These are phyloP conservation scores for Leccinum variabile DNA, from an alignment of 1,284 basidiomycete genomes.

Conservation along the genomic window DNA sequence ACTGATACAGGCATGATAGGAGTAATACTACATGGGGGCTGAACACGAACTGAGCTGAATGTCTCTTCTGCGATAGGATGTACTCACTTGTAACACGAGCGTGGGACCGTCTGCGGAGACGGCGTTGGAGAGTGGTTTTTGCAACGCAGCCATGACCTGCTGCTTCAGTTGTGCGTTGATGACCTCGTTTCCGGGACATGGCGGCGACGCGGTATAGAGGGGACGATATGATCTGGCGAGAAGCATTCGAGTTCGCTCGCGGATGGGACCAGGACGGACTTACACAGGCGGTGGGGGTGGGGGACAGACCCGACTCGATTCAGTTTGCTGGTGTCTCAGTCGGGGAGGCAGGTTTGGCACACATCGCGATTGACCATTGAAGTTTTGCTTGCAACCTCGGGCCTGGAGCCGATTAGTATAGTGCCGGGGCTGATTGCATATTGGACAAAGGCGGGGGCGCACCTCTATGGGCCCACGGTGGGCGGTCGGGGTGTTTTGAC, in stretches of 20 bases:
- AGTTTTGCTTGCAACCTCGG: constrained; percentile 2
- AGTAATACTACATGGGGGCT: constrained; percentile 5
- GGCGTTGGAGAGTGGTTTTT: background rate
- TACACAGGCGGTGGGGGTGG: constrained; percentile 12
- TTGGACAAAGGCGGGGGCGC: background rate
- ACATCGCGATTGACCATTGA: background rate
- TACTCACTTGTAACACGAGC: constrained; percentile 1
- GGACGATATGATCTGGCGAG: constrained; percentile 16
- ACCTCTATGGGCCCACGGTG: constrained; percentile 10
- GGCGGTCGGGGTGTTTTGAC: background rate
- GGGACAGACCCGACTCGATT: background rate
- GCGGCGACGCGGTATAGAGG: background rate
- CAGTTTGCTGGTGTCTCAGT: background rate
- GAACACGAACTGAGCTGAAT: constrained; percentile 5
- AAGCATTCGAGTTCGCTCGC: background rate
- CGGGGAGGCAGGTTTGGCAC: background rate
- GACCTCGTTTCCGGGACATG: background rate
- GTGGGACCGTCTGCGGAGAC: background rate
- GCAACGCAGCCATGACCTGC: background rate
- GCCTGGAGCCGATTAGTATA: constrained; percentile 1
- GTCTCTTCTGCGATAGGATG: background rate
- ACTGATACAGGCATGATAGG: background rate
- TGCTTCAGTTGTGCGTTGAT: constrained; percentile 13
- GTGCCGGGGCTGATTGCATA: background rate
- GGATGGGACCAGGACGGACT: background rate